A percentile compares a stretch with the other conserved stretches of the same genome.
Evolutionary conservation across 1,139 yeast genomes (phyloP).

Genomic region (Sugiyamaella neomexicana): DNA sequence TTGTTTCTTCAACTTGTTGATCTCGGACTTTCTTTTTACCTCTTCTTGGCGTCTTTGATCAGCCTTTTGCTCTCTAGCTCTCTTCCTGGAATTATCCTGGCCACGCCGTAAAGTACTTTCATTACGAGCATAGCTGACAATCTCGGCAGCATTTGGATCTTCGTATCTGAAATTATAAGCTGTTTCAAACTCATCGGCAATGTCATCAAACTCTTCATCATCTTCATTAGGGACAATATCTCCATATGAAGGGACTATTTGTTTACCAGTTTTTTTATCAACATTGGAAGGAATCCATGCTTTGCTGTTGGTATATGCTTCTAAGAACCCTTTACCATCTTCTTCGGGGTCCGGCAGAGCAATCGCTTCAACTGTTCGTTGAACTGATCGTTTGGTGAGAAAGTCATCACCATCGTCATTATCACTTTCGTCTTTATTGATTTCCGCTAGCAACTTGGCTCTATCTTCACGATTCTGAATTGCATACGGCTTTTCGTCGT

Average conservation of each 20-base stretch:
- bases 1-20: constrained; percentile 70
- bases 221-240: constrained; percentile 52
- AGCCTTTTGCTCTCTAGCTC: constrained; percentile 72
- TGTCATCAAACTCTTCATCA: constrained; percentile 87
- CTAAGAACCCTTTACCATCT: constrained; percentile 67
- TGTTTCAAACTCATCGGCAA: constrained; percentile 85
- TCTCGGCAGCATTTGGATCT: constrained; percentile 87
- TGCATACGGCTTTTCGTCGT: constrained; percentile 61
- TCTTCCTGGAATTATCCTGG: constrained; percentile 70
- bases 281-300: constrained; percentile 83
- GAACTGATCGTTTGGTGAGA: constrained; percentile 55
- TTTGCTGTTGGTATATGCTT: constrained; percentile 67
- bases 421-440: constrained; percentile 53
- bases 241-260: constrained; percentile 53
- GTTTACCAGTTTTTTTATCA: constrained; percentile 49
- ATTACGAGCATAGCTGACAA: constrained; percentile 93
- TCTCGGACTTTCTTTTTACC: constrained; percentile 56
- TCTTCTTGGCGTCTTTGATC: constrained; percentile 55
- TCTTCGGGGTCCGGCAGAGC: constrained; percentile 69
- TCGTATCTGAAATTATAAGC: constrained; percentile 95
- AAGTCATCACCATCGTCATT: constrained; percentile 52
- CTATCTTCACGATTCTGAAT: constrained; percentile 77
- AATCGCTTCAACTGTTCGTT: constrained; percentile 38
- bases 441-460: constrained; percentile 67
- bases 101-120: constrained; percentile 90